A percentile compares a stretch with the other conserved stretches of the same genome.
These are phyloP conservation scores for Tolypocladium amazonense DNA, from an alignment of 2,329 filamentous ascomycete species.

Conservation along the genomic window DNA sequence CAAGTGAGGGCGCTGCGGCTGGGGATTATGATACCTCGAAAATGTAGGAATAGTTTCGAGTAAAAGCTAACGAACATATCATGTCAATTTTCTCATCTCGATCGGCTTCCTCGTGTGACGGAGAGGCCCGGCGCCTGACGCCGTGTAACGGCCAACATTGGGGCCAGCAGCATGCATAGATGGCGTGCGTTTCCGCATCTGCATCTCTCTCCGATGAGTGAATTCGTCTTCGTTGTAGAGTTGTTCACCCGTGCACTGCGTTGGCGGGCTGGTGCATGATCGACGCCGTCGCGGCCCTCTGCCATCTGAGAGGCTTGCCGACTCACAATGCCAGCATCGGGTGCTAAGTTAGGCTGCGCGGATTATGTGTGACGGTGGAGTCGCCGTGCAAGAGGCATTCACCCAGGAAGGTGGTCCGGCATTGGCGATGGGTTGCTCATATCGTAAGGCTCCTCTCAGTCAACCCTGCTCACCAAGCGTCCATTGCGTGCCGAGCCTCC, in stretches of 20 bases:
- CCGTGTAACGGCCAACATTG: neutral
- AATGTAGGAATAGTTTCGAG: neutral
- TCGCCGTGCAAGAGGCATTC: neutral
- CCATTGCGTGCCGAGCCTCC: neutral
- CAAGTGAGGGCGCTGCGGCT: neutral
- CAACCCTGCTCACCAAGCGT: neutral
- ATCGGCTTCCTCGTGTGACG: neutral
- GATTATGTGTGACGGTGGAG: neutral
- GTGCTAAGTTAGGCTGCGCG: neutral
- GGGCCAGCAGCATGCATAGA: neutral
- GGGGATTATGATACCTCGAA: neutral
- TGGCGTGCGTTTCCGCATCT: neutral
- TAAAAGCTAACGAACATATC: neutral
- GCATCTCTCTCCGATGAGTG: neutral
- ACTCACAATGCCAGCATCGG: neutral
- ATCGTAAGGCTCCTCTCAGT: neutral
- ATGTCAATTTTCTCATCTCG: neutral
- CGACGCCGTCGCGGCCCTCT: neutral
- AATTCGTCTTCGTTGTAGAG: neutral
- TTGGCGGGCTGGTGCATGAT: neutral
- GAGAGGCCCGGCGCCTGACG: neutral
- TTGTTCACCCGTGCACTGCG: too few species aligned
- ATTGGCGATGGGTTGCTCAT: neutral
- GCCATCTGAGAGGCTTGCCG: neutral
- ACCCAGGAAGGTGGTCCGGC: neutral